phyloP scores from a whole-genome alignment of 2,329 filamentous ascomycete species.

The Colletotrichum spinosum region DNA sequence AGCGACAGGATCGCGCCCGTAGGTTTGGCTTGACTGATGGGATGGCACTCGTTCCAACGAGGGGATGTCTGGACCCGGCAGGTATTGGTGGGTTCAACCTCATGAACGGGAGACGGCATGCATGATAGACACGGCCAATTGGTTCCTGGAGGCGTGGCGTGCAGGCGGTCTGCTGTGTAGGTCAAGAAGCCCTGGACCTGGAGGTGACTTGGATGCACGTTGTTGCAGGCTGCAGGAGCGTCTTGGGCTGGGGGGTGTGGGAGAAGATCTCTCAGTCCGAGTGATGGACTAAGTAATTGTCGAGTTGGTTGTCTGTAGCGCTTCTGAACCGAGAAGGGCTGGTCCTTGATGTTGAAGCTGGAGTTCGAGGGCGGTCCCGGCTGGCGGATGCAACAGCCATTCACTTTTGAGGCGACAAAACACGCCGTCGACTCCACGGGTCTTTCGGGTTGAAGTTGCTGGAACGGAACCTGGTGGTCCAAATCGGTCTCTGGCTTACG shows the following conservation, averaged over 20 bases:
- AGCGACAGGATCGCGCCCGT: constrained; percentile 30
- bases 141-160: constrained; percentile 48
- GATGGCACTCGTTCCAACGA: constrained; percentile 42
- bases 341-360: constrained; percentile 23
- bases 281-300: constrained; percentile 10
- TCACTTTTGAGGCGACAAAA: constrained; percentile 19
- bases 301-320: constrained; percentile 30
- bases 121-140: constrained; percentile 58
- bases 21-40: constrained; percentile 32
- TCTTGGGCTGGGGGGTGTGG: constrained; percentile 41
- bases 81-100: constrained; percentile 50
- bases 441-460: background rate
- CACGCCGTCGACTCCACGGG: constrained; percentile 6
- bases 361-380: constrained; percentile 11
- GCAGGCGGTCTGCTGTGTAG: constrained; percentile 49
- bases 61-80: constrained; percentile 45
- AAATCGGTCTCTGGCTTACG: constrained; percentile 2
- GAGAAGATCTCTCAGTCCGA: constrained; percentile 37
- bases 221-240: constrained; percentile 37
- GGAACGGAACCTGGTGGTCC: background rate
- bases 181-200: constrained; percentile 45
- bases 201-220: constrained; percentile 45
- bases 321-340: constrained; percentile 29
- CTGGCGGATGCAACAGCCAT: constrained; percentile 28
- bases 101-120: constrained; percentile 59